Base-by-base conservation (phyloP, 257 asterid genomes). In the Lantana camara region DNA sequence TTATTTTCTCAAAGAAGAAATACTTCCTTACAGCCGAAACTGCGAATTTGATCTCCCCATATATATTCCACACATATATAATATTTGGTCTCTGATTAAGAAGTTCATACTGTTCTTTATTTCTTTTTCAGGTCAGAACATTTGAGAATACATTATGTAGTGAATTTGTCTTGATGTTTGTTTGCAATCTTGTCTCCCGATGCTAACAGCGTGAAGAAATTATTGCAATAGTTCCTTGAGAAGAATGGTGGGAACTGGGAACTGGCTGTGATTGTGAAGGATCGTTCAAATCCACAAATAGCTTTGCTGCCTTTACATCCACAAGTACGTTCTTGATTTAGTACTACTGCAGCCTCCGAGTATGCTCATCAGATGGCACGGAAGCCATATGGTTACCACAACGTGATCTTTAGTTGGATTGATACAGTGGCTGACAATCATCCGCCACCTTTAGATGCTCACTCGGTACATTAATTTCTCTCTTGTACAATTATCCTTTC, bases 401-500 rank as follows among this genome's bases (percentile, higher is more conserved):
- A 94, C 88, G 88, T 94, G 98, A 94, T 94, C 69, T 94, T 94
- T 78, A 94, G 99, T 80, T 94, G 99, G 99, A 90, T 90, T 52
- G 98, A 94, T 78, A 88, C 99, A n/a, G 85, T 90, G 55, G 78
- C 85, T 21, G 95, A 94, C 64, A 94, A 94, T 75, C 90, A 83
- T 53, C 99, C 99, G 10, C 99, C 99, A 12, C 98, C 99, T 68
- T 83, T 94, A 62, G 98, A 94, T 90, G 95, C 99, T 88, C 99
- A 94, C 96, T 88, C 90, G 98, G 98, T 94, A 88, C 27, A 66
- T 57, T 1, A 53, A 46, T 3, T 60, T 35, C 22, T 64, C 41
- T n/a, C n/a, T n/a, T 38, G 48, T n/a, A 66, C 60, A n/a, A n/a
- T n/a, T n/a, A n/a, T n/a, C n/a, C n/a, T n/a, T 55, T 53, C 1